Percentiles rank a stretch among this genome's conserved stretches.
These are phyloP conservation scores for Aleurites moluccanus DNA, from an alignment of 441 rosid genomes.

Conservation along the genomic window DNA sequence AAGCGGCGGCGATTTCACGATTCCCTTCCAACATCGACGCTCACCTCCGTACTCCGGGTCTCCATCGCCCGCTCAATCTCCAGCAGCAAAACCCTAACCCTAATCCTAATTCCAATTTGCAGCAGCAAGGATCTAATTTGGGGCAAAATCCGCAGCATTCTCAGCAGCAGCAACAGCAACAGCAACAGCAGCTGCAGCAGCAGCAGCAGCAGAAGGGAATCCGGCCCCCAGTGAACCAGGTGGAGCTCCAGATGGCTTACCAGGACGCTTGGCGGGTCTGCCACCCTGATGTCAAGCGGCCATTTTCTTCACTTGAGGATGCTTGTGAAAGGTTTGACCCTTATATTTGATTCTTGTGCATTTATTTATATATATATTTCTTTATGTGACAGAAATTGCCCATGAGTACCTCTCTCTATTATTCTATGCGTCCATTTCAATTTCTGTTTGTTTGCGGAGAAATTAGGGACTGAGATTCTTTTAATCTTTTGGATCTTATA, in stretches of 20 bases:
- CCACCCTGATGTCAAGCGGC: conserved; percentile 84
- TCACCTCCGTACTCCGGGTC: conserved; percentile 63
- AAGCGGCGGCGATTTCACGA: conserved; percentile 68
- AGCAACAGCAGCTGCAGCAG: conserved; percentile 33
- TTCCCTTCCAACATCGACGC: conserved; percentile 77
- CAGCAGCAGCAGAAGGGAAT: conserved; percentile 62
- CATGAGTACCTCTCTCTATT: background rate
- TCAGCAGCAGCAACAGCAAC: conserved; percentile 30
- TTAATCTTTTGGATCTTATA: background rate
- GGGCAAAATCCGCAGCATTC: conserved; percentile 24
- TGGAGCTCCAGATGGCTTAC: conserved; percentile 87
- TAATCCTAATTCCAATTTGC: conserved; percentile 28
- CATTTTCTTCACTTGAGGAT: conserved; percentile 82
- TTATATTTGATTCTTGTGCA: background rate
- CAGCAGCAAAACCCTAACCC: conserved; percentile 44
- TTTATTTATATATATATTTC: background rate
- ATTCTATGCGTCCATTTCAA: conserved; percentile 1
- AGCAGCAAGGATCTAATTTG: conserved; percentile 37
- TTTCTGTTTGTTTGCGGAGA: background rate
- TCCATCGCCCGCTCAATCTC: conserved; percentile 43
- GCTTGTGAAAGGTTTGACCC: conserved; percentile 85
- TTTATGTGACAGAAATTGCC: too few relatives aligned
- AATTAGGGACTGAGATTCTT: background rate
- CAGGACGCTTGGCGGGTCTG: conserved; percentile 97
- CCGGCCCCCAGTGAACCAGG: conserved; percentile 61